These are phyloP conservation scores for Colletotrichum euphorbiae DNA, from an alignment of 2,329 filamentous ascomycete genomes.

Conservation along the genomic window DNA sequence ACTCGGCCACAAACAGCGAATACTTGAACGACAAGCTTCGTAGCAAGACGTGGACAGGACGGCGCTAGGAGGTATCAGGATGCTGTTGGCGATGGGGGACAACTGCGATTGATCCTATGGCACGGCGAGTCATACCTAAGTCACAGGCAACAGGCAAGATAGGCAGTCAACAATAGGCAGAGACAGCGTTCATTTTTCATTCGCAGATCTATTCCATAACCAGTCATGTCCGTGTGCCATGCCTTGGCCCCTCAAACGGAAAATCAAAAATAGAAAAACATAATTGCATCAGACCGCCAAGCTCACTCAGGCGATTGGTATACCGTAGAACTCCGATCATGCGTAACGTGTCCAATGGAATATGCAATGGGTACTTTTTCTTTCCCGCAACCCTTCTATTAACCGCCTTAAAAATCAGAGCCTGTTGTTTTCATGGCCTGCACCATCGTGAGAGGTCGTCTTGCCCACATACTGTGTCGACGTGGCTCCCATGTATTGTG, in stretches of 20 bases:
- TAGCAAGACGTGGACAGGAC: too few relatives aligned
- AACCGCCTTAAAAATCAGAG: constrained; percentile 13
- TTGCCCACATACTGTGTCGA: constrained; percentile 33
- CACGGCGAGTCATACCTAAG: not conserved
- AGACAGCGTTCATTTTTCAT: not conserved
- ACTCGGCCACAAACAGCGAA: too few relatives aligned
- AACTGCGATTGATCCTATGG: too few relatives aligned
- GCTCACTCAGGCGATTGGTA: constrained; percentile 31
- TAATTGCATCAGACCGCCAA: constrained; percentile 21
- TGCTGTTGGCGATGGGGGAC: too few relatives aligned
- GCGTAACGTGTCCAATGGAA: constrained; percentile 21
- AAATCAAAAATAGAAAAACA: constrained; percentile 11
- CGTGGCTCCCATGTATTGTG: constrained; percentile 2
- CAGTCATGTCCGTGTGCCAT: constrained; percentile 27
- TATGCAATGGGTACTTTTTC: constrained; percentile 5
- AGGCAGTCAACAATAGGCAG: not conserved
- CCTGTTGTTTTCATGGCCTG: constrained; percentile 22
- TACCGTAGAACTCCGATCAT: constrained; percentile 38
- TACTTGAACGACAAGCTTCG: too few relatives aligned
- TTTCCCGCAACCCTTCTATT: not conserved
- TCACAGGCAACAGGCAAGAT: not conserved
- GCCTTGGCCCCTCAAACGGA: not conserved
- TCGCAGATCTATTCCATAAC: constrained; percentile 28
- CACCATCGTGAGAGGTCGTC: constrained; percentile 22
- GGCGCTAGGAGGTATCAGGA: too few relatives aligned